These are phyloP conservation scores for Diaporthe destruens DNA, from an alignment of 2,329 filamentous ascomycete species.

Conservation along the genomic window DNA sequence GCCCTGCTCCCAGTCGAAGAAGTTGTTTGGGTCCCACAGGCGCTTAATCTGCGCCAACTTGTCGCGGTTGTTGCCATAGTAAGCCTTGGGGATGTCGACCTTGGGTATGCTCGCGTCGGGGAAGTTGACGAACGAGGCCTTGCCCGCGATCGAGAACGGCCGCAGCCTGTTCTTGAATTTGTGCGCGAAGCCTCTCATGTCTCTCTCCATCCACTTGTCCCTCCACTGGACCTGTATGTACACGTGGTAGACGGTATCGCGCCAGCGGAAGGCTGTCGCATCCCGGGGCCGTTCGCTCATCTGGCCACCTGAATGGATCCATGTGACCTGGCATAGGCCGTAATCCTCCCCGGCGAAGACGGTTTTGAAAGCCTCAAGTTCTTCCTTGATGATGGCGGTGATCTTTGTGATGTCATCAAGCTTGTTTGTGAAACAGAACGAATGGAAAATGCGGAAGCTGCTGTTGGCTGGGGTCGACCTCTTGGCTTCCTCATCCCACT, in stretches of 20 bases:
- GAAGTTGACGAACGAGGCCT: slow-evolving; percentile 50
- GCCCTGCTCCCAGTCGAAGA: slow-evolving; percentile 49
- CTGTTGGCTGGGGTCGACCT: slow-evolving; percentile 42
- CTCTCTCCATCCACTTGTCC: slow-evolving; percentile 50
- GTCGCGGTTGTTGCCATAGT: slow-evolving; percentile 49
- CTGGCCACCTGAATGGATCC: slow-evolving; percentile 48
- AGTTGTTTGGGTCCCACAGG: slow-evolving; percentile 47
- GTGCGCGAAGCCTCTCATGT: slow-evolving; percentile 46
- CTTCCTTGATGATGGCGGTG: slow-evolving; percentile 37
- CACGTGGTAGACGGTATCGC: slow-evolving; percentile 45
- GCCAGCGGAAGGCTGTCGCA: slow-evolving; percentile 50
- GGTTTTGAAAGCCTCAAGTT: slow-evolving; percentile 43
- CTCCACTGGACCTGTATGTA: slow-evolving; percentile 50
- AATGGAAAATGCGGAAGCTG: slow-evolving; percentile 48
- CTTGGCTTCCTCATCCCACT: slow-evolving; percentile 40
- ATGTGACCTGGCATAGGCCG: slow-evolving; percentile 45
- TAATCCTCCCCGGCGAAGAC: slow-evolving; percentile 43
- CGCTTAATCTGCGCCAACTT: slow-evolving; percentile 47
- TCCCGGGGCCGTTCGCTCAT: not conserved
- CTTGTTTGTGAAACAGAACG: slow-evolving; percentile 69
- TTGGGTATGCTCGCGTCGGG: slow-evolving; percentile 42
- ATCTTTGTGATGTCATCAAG: slow-evolving; percentile 59
- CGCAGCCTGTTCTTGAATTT: slow-evolving; percentile 45
- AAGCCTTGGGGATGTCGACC: slow-evolving; percentile 46
- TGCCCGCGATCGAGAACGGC: slow-evolving; percentile 42